A percentile compares a stretch with the other conserved stretches of the same genome.
Conservation (phyloP, 208 protist genomes). For the Vickermania spadyakhi region DNA sequence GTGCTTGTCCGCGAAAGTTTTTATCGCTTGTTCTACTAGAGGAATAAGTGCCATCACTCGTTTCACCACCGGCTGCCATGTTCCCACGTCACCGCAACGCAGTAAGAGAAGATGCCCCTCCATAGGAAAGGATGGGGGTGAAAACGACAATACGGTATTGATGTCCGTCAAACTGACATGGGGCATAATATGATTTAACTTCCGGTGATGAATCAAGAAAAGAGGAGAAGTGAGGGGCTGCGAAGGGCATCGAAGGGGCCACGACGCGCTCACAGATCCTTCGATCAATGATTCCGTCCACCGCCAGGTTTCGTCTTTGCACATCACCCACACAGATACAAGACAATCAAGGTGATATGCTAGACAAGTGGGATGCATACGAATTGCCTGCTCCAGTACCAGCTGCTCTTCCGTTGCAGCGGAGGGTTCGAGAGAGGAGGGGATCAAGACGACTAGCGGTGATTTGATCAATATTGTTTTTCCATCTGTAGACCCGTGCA, state of each 20-base stretch:
- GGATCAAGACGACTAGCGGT: neutral
- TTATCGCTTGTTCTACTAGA: neutral
- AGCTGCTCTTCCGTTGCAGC: neutral
- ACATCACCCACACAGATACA: slow-evolving; percentile 5
- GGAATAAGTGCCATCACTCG: neutral
- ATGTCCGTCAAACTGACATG: neutral
- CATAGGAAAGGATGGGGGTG: neutral
- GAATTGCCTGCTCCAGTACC: slow-evolving; percentile 1
- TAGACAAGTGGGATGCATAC: neutral
- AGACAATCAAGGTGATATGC: neutral
- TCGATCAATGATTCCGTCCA: neutral
- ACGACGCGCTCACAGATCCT: neutral
- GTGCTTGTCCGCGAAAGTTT: neutral
- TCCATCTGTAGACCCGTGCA: neutral
- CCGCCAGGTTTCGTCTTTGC: neutral
- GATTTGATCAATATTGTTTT: neutral
- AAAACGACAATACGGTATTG: neutral
- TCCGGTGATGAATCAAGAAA: neutral
- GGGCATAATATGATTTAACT: neutral
- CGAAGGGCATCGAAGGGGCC: neutral
- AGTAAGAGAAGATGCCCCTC: neutral
- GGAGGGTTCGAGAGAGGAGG: neutral
- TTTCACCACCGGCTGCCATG: neutral
- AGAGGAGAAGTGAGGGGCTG: neutral
- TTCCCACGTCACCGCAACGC: neutral